A percentile compares a stretch with the other conserved stretches of the same genome.
phyloP scores from a whole-genome alignment of 345 rosid species.

The Anacardium occidentale region DNA sequence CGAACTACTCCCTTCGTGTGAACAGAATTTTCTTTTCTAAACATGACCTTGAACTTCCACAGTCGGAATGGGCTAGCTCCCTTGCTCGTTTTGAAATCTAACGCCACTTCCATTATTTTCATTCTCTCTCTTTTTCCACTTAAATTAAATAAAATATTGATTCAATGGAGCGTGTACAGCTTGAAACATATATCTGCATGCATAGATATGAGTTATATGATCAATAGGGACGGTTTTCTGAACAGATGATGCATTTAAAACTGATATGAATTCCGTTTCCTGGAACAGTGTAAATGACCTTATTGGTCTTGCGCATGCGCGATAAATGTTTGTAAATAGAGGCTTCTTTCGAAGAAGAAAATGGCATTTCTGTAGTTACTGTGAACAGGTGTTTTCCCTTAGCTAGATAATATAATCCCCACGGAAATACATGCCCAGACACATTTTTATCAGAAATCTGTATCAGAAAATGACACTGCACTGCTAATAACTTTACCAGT shows the following conservation, averaged over 20 bases:
- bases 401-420: constrained; percentile 34
- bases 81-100: background rate
- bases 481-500: constrained; percentile 26
- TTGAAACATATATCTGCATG: too few relatives aligned
- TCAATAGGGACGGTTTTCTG: background rate
- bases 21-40: constrained; percentile 1
- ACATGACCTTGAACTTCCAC: background rate
- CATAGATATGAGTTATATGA: too few relatives aligned
- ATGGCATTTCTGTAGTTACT: constrained; percentile 22
- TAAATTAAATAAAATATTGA: too few relatives aligned
- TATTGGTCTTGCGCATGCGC: background rate
- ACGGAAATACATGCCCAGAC: constrained; percentile 43
- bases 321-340: background rate
- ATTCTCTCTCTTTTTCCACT: background rate
- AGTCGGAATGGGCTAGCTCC: background rate
- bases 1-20: background rate
- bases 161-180: too few relatives aligned
- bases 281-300: background rate
- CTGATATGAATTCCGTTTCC: background rate
- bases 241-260: background rate
- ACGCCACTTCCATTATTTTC: background rate
- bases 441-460: constrained; percentile 38
- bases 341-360: background rate
- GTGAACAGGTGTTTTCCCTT: constrained; percentile 5
- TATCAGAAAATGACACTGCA: constrained; percentile 49